Evolutionary conservation across 2,329 filamentous ascomycete species (phyloP), one percentile per base, ranked within the genome.

Genomic region (Sarocladium kiliense): DNA sequence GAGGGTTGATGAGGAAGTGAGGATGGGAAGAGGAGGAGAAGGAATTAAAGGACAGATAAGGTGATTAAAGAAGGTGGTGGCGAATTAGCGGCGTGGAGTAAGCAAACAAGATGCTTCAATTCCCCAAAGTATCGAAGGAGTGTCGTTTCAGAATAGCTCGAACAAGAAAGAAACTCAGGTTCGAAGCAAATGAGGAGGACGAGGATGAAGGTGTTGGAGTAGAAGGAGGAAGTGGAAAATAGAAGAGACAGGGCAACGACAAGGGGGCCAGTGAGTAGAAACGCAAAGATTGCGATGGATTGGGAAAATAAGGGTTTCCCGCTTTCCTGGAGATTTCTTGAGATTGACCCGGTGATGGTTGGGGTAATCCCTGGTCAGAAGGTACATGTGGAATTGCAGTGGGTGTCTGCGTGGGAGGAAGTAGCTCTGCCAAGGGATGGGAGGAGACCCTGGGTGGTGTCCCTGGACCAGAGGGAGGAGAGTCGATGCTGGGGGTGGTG

Each of bases 261-360:
- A 51, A 23, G 30, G 19, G n/a, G 47, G 19, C 19, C 12, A 39
- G 36, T 39, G 3, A 32, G 47, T 36, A 51, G 47, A 51, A 51
- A 23, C 47, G 30, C 47, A 36, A 51, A 51, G 47, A 51, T 36
- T 34, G 27, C 47, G 30, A 51, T 51, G 47, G 47, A 51, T 23
- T 19, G 23, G 47, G 7, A 36, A 36, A 51, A 51, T 32, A 21
- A 51, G 25, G 27, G 26, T 21, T 34, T 36, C 47, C n/a, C 7
- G 21, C 23, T 47, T 47, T 47, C 44, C 44, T 47, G 21, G 44
- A 47, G 25, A 47, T 47, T 30, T n/a, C 21, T 23, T 19, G 30
- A 51, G 47, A 51, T 51, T 51, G 47, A 51, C 47, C 47, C 47
- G 47, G 47, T 51, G 47, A 51, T 51, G 47, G n/a, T 21, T 49